A percentile compares a stretch with the other conserved stretches of the same genome.
These are phyloP conservation scores for Paralagenidium karlingii DNA, from an alignment of 352 stramenopile species.

Conservation along the genomic window DNA sequence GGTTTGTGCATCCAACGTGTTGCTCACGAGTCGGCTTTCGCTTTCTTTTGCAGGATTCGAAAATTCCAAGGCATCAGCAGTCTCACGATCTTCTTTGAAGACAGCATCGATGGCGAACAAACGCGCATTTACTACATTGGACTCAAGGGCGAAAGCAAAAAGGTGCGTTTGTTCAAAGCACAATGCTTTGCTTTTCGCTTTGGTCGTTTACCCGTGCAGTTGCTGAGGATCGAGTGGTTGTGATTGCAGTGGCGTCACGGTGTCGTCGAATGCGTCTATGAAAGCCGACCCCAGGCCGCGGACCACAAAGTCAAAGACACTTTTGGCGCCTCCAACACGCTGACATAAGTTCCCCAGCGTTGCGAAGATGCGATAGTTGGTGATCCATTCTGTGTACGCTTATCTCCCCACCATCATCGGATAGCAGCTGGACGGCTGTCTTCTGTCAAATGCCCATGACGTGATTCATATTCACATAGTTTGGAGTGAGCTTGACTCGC, in stretches of 20 bases:
- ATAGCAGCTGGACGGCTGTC: too few species aligned
- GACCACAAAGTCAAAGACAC: constrained; percentile 66
- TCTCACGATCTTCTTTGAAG: constrained; percentile 66
- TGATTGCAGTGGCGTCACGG: constrained; percentile 59
- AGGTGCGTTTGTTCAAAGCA: constrained; percentile 19
- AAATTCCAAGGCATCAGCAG: constrained; percentile 81
- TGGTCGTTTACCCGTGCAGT: background rate
- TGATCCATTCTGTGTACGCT: too few species aligned
- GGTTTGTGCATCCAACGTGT: background rate
- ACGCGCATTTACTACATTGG: constrained; percentile 80
- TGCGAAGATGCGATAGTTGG: too few species aligned
- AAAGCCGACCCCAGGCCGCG: constrained; percentile 54
- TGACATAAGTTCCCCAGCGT: too few species aligned
- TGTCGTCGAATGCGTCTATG: constrained; percentile 76
- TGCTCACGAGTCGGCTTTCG: background rate
- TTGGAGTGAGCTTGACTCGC: constrained; percentile 23
- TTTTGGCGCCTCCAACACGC: constrained; percentile 25
- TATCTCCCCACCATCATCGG: too few species aligned
- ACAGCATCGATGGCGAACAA: constrained; percentile 59
- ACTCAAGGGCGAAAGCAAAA: constrained; percentile 78
- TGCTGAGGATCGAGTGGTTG: background rate
- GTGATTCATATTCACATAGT: too few species aligned
- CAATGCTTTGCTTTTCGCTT: background rate
- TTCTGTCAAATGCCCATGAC: too few species aligned
- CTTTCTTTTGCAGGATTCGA: constrained; percentile 28